Percentiles rank a stretch among this genome's conserved stretches.
These are phyloP conservation scores for Arctium lappa DNA, from an alignment of 129 eudicot genomes.

Conservation along the genomic window DNA sequence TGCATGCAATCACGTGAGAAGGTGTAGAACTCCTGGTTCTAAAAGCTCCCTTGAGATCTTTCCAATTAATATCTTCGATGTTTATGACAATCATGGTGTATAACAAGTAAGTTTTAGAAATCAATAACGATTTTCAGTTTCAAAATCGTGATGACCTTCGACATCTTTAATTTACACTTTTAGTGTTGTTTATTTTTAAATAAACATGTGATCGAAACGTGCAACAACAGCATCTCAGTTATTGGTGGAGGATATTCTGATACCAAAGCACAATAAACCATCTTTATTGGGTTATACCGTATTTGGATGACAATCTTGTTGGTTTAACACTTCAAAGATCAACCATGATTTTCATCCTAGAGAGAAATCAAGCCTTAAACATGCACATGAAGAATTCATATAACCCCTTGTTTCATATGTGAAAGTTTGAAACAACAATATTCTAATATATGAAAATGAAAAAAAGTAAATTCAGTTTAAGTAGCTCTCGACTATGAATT, in stretches of 20 bases:
- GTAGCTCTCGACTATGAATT: background rate
- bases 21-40: constrained; percentile 40
- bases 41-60: constrained; percentile 34
- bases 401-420: no score
- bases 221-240: background rate
- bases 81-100: constrained; percentile 64
- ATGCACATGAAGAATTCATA: background rate
- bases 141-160: background rate
- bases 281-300: background rate
- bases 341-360: background rate
- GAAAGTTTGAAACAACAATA: no score
- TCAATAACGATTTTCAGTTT: background rate
- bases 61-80: constrained; percentile 53
- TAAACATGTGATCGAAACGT: background rate
- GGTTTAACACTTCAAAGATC: background rate
- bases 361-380: background rate
- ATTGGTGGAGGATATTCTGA: background rate
- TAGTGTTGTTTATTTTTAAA: background rate
- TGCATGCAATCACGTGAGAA: constrained; percentile 47
- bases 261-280: background rate
- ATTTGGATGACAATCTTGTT: background rate
- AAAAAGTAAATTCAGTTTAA: no score
- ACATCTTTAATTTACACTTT: background rate
- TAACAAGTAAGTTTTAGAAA: constrained; percentile 31
- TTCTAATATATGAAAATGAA: no score